Evolutionary conservation across 306 rosid genomes (phyloP), one percentile per base, ranked within the genome.

Genomic region (Cicer yamashitae): DNA sequence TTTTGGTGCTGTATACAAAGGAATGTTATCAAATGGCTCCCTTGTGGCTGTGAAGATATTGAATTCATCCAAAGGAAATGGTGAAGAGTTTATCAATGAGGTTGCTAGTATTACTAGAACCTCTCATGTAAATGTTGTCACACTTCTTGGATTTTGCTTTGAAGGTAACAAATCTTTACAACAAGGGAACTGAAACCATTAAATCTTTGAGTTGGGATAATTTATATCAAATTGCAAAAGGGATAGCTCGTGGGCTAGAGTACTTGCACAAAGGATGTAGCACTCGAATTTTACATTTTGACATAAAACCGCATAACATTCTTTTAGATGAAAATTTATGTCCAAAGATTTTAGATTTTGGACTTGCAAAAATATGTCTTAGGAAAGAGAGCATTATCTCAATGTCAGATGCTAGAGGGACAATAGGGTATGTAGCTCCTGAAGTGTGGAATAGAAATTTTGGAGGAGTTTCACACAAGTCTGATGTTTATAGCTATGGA

Each of bases 401-500:
- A 0, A 62, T 62, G 68, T 62, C 68, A 0, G 8, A 14, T 62
- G 7, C 4, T 38, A 62, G 68, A 62, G 68, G 68, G 5, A 62
- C 68, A 4, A 14, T 62, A n/a, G 68, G 68, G 7, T 62, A 62
- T 62, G 13, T 39, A 38, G 68, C 68, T 62, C 68, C 48, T 7
- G 68, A 62, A 14, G 22, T 62, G 8, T 62, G 46, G 68, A 62
- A 38, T 62, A 62, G 48, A 39, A 13, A 62, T 3, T 62, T 38
- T 14, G 68, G 48, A 62, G 68, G 47, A 62, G 48, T 62, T 62
- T 62, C 68, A 8, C 22, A 62, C 25, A 62, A 62, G 68, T 62
- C 48, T 0, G 68, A 62, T 39, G 68, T 62, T 39, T 62, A 62
- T 39, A 39, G 68, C 14, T 62, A 39, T 62, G 68, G 68, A 62